Evolutionary conservation across 352 stramenopile species (phyloP).

Genomic region (Phytopythium oedochilum): DNA sequence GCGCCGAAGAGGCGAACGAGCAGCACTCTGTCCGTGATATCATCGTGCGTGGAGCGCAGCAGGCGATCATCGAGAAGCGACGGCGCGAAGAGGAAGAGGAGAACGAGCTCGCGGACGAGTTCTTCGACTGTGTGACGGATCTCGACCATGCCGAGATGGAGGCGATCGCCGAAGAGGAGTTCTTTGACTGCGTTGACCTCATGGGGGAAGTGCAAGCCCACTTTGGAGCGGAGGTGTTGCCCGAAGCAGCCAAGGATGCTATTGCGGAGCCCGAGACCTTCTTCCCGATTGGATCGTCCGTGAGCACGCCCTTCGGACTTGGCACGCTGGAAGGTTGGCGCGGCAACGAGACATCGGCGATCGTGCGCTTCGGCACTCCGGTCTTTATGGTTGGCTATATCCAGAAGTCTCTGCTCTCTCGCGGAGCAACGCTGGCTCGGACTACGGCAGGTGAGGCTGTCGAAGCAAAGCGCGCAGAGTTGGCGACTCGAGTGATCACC

Average conservation of each 20-base stretch:
- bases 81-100: slow-evolving; percentile 29
- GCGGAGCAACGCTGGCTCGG: slow-evolving; percentile 42
- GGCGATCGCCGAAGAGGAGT: slow-evolving; percentile 73
- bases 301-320: slow-evolving; percentile 63
- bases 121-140: slow-evolving; percentile 61
- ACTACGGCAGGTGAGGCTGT: slow-evolving; percentile 15
- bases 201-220: slow-evolving; percentile 41
- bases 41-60: slow-evolving; percentile 13
- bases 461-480: slow-evolving; percentile 34
- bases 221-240: slow-evolving; percentile 14
- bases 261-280: slow-evolving; percentile 10
- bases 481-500: slow-evolving; percentile 51
- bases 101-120: slow-evolving; percentile 61
- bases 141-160: slow-evolving; percentile 51
- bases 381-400: slow-evolving; percentile 39
- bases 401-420: slow-evolving; percentile 48
- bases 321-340: slow-evolving; percentile 48
- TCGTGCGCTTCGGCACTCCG: slow-evolving; percentile 34
- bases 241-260: neutral
- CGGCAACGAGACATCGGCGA: slow-evolving; percentile 25
- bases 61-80: slow-evolving; percentile 27
- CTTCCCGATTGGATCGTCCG: slow-evolving; percentile 47
- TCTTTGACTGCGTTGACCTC: slow-evolving; percentile 76
- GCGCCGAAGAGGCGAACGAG: slow-evolving; percentile 1
- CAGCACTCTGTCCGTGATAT: neutral